Evolutionary conservation across 352 stramenopile genomes (phyloP), one percentile per base, ranked within the genome.

Genomic region (Phytopythium chamaehyphon): DNA sequence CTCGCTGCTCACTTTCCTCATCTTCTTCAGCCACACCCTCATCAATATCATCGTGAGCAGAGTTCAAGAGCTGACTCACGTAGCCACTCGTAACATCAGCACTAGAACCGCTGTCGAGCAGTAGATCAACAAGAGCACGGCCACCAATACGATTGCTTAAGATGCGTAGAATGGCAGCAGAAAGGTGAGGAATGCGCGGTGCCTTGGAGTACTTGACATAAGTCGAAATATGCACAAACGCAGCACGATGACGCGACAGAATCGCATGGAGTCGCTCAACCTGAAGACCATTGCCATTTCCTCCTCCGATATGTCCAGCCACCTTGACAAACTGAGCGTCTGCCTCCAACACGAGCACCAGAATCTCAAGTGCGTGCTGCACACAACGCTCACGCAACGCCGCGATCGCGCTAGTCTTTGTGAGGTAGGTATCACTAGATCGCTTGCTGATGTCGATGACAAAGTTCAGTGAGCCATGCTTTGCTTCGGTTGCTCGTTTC

Each of bases 131-230:
- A 11, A 92, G 64, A 10, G 86, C 64, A 3, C 57, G 37, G 19
- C 82, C 82, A 35, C 59, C 71, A 51, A 92, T 79, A 8, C 79
- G 76, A 14, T 71, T 65, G 55, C 83, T 94, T 36, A 94, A 72
- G 12, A 77, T 54, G 23, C 75, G 75, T 33, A 94, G 52, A 47
- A 94, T 79, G 19, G 77, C 77, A 5, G 73, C 67, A 16, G 83
- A 90, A 5, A 92, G 49, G 35, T 88, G 66, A 8, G 83, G 68
- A 23, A 94, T 90, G 40, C 86, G 74, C 18, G 67, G 54, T 9
- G 73, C 78, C 64, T 91, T 89, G 15, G 74, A 83, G 62, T 90
- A 94, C 59, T 88, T 85, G 51, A 94, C 78, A 62, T 92, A 94
- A 66, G 88, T 78, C 46, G 86, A 62, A 53, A 94, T 81, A 45